phyloP scores from a whole-genome alignment of 148 eudicot genomes.

The Amaranthus cruentus region DNA sequence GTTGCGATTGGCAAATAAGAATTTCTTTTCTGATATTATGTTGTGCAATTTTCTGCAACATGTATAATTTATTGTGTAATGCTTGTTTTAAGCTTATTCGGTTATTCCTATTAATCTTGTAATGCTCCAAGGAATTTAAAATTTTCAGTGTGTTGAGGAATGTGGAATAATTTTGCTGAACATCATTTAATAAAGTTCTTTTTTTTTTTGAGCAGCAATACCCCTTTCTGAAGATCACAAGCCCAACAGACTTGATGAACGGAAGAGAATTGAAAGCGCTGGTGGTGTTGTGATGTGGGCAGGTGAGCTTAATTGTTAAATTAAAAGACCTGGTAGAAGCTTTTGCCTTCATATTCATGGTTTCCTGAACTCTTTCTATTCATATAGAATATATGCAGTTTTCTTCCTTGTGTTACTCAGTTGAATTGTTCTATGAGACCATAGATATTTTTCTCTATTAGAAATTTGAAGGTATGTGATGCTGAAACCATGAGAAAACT shows the following conservation, averaged over 20 bases:
- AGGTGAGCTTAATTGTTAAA: slow-evolving; percentile 39
- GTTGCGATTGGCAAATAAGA: background rate
- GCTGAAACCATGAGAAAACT: background rate
- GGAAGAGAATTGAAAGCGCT: slow-evolving; percentile 92
- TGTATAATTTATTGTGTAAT: background rate
- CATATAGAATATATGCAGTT: background rate
- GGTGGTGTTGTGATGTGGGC: slow-evolving; percentile 99
- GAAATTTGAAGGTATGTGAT: background rate
- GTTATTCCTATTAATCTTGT: background rate
- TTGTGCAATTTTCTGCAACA: background rate
- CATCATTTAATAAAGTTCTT: background rate
- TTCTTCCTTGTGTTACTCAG: background rate
- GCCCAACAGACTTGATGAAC: slow-evolving; percentile 91
- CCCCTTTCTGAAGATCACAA: slow-evolving; percentile 97
- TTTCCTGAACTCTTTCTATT: background rate
- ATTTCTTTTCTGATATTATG: background rate
- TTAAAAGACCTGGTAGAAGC: background rate
- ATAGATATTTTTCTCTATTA: background rate
- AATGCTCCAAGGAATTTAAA: slow-evolving; percentile 1
- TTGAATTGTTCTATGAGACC: background rate
- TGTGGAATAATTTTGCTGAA: background rate
- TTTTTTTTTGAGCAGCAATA: slow-evolving; percentile 57
- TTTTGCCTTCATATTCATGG: background rate
- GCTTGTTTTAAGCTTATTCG: background rate
- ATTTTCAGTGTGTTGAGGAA: background rate